phyloP scores from a whole-genome alignment of 805 yeast genomes.

The Sungouiella thailandica region DNA sequence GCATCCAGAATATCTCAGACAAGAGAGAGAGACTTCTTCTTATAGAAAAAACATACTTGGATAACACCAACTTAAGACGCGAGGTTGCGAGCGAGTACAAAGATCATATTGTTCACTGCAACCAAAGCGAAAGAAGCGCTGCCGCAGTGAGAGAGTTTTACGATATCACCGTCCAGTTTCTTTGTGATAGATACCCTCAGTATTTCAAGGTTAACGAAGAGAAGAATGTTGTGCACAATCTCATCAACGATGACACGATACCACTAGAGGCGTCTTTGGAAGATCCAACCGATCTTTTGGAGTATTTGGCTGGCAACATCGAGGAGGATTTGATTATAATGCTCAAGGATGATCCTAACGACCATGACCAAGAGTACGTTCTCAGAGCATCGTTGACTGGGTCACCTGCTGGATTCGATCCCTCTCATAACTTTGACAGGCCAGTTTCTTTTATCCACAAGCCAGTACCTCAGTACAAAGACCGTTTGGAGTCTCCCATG shows the following conservation, averaged over 20 bases:
- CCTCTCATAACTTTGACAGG: slow-evolving; percentile 45
- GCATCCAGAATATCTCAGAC: slow-evolving; percentile 23
- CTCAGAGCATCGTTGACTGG: slow-evolving; percentile 54
- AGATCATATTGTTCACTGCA: slow-evolving; percentile 18
- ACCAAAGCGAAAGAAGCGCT: slow-evolving; percentile 16
- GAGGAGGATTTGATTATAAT: slow-evolving; percentile 65
- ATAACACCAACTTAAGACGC: slow-evolving; percentile 37
- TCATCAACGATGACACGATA: slow-evolving; percentile 35
- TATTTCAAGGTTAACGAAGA: slow-evolving; percentile 34
- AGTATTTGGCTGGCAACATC: slow-evolving; percentile 30
- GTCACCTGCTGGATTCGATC: slow-evolving; percentile 73
- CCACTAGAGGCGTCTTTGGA: slow-evolving; percentile 20
- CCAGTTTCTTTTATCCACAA: slow-evolving; percentile 59
- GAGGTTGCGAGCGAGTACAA: slow-evolving; percentile 25
- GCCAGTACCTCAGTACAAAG: slow-evolving; percentile 67
- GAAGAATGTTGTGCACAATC: slow-evolving; percentile 26
- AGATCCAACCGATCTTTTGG: slow-evolving; percentile 18
- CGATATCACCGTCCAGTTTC: slow-evolving; percentile 33
- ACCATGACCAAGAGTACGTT: slow-evolving; percentile 50
- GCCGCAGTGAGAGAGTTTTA: slow-evolving; percentile 48
- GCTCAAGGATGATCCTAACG: slow-evolving; percentile 33
- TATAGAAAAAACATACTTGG: slow-evolving; percentile 55
- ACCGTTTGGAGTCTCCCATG: slow-evolving; percentile 58
- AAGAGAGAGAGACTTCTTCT: slow-evolving; percentile 51
- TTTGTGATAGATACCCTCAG: slow-evolving; percentile 49